These are phyloP conservation scores for Zizania latifolia DNA, from an alignment of 176 grass and related monocot genomes.

Conservation along the genomic window DNA sequence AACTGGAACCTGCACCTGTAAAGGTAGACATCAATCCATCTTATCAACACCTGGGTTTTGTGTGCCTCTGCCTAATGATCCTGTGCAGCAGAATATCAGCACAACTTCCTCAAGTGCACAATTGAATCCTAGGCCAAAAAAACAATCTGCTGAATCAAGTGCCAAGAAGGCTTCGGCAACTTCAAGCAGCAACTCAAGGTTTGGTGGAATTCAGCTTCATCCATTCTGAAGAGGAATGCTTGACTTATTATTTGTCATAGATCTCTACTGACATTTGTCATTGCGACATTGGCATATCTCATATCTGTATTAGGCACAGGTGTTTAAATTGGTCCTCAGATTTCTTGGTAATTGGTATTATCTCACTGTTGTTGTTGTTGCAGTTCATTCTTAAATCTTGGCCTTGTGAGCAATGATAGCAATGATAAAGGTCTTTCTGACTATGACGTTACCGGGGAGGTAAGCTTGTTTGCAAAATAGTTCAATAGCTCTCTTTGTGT, in stretches of 20 bases:
- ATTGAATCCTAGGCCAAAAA: constrained; percentile 63
- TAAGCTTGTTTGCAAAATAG: constrained; percentile 16
- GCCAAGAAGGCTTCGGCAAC: constrained; percentile 52
- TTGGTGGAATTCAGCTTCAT: not conserved
- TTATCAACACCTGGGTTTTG: not conserved
- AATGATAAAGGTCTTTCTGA: constrained; percentile 43
- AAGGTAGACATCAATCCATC: constrained; percentile 35
- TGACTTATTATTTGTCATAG: not conserved
- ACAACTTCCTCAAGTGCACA: constrained; percentile 36
- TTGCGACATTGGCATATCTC: not conserved
- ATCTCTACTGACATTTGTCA: not conserved
- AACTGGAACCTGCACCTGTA: constrained; percentile 48
- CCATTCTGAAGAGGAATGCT: not conserved
- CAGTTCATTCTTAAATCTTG: constrained; percentile 83
- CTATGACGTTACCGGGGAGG: constrained; percentile 90
- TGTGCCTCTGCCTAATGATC: not conserved
- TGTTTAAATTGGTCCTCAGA: not conserved
- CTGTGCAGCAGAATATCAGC: constrained; percentile 42
- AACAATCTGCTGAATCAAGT: constrained; percentile 36
- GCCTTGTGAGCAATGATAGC: constrained; percentile 56
- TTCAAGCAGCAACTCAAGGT: constrained; percentile 88
- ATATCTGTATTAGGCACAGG: not conserved
- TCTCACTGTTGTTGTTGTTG: not conserved
- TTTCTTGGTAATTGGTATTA: not conserved
- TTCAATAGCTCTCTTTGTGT: not conserved